Percentiles rank a stretch among this genome's conserved stretches.
Conservation (phyloP, 176 grass and related monocot species). For the Oryza meridionalis region DNA sequence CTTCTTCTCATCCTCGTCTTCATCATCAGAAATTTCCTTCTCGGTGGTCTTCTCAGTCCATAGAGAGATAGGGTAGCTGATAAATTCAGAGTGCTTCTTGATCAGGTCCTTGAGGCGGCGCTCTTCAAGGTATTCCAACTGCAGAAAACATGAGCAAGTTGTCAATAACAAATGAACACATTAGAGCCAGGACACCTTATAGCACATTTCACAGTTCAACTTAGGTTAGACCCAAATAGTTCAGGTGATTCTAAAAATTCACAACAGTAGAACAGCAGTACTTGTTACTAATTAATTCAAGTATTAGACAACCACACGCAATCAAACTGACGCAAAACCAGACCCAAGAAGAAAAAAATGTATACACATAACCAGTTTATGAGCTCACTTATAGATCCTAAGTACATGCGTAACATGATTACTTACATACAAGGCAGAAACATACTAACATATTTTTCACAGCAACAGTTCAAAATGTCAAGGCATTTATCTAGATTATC, state of each 20-base stretch:
- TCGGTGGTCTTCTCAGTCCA: conserved; percentile 98
- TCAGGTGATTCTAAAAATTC: neutral
- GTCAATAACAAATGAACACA: neutral
- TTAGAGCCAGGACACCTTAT: neutral
- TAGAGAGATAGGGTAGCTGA: conserved; percentile 95
- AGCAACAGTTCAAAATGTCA: neutral
- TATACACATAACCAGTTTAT: neutral
- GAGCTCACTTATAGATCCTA: neutral
- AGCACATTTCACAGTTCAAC: neutral
- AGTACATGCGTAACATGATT: no score
- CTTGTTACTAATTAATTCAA: no score
- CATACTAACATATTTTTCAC: neutral
- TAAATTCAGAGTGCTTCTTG: conserved; percentile 98
- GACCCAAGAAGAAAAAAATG: neutral
- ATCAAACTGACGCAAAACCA: neutral
- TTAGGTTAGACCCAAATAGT: neutral
- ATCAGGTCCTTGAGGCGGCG: conserved; percentile 90
- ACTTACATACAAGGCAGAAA: no score
- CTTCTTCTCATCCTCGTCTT: conserved; percentile 97
- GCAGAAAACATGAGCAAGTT: neutral
- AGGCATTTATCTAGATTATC: neutral
- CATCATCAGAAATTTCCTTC: conserved; percentile 97
- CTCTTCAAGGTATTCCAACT: conserved; percentile 98
- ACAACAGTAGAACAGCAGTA: neutral
- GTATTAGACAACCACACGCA: neutral